Evolutionary conservation across 73 alveolate species (phyloP).

Genomic region (Paramecium pentaurelia): DNA sequence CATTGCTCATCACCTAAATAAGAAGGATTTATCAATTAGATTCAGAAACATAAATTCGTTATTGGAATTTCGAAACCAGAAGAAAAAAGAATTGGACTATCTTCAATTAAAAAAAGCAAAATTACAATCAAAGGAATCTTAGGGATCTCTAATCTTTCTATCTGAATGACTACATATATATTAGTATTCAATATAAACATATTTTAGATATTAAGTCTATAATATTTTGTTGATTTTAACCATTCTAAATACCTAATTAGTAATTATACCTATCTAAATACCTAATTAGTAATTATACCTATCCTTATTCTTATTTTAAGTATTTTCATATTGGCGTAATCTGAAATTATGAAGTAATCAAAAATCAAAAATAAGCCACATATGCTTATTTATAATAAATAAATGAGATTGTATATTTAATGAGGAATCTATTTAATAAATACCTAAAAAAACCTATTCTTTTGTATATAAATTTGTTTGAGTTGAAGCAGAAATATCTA

Average conservation of each 20-base stretch:
- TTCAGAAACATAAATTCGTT: not conserved
- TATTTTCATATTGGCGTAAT: not conserved
- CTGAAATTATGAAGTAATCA: not conserved
- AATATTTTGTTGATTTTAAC: not conserved
- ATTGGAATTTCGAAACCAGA: not conserved
- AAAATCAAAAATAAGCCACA: not conserved
- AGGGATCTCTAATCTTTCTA: not conserved
- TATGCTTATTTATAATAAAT: not conserved
- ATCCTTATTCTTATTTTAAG: not conserved
- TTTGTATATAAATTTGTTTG: not conserved
- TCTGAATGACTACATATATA: not conserved
- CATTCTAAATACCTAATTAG: not conserved
- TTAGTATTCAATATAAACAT: not conserved
- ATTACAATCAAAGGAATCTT: not conserved
- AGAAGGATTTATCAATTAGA: not conserved
- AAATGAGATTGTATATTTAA: not conserved
- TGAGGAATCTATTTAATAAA: not conserved
- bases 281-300: not conserved
- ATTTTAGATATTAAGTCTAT: not conserved
- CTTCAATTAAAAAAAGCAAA: not conserved
- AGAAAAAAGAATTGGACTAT: not conserved
- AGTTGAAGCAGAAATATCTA: not conserved
- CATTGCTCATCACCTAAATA: not conserved
- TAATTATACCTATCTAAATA: not conserved
- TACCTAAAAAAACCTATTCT: not conserved